Conservation (phyloP, 2,329 filamentous ascomycete genomes). For the Fusarium sarcochroum region DNA sequence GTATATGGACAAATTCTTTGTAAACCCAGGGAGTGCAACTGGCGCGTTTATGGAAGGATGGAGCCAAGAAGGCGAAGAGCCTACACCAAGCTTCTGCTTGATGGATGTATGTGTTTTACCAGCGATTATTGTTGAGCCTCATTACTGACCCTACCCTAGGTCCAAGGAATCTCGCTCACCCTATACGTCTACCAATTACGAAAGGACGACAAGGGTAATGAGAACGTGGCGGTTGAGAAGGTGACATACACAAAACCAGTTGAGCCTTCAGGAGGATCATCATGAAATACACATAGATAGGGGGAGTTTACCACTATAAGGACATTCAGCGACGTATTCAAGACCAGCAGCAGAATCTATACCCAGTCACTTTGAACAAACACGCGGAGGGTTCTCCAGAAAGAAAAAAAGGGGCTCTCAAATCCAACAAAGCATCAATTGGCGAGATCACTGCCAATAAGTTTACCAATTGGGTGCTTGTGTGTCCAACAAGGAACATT, state of each 20-base stretch:
- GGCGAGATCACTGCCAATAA: slow-evolving; percentile 29
- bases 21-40: slow-evolving; percentile 77
- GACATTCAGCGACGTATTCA: slow-evolving; percentile 43
- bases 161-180: slow-evolving; percentile 95
- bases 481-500: slow-evolving; percentile 37
- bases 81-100: slow-evolving; percentile 91
- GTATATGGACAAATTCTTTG: slow-evolving; percentile 82
- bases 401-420: slow-evolving; percentile 27
- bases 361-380: slow-evolving; percentile 45
- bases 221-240: slow-evolving; percentile 88
- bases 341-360: slow-evolving; percentile 44
- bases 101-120: slow-evolving; percentile 86
- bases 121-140: not conserved
- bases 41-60: slow-evolving; percentile 73
- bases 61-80: slow-evolving; percentile 75
- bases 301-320: slow-evolving; percentile 16
- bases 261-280: slow-evolving; percentile 68
- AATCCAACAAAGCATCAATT: slow-evolving; percentile 44
- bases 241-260: slow-evolving; percentile 87
- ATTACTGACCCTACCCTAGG: slow-evolving; percentile 65
- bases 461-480: slow-evolving; percentile 39
- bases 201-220: slow-evolving; percentile 81
- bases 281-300: slow-evolving; percentile 38
- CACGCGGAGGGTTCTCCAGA: slow-evolving; percentile 20
- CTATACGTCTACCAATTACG: slow-evolving; percentile 93